Base-by-base conservation (phyloP, 176 grass and related monocot genomes). In the Hordeum marinum region DNA sequence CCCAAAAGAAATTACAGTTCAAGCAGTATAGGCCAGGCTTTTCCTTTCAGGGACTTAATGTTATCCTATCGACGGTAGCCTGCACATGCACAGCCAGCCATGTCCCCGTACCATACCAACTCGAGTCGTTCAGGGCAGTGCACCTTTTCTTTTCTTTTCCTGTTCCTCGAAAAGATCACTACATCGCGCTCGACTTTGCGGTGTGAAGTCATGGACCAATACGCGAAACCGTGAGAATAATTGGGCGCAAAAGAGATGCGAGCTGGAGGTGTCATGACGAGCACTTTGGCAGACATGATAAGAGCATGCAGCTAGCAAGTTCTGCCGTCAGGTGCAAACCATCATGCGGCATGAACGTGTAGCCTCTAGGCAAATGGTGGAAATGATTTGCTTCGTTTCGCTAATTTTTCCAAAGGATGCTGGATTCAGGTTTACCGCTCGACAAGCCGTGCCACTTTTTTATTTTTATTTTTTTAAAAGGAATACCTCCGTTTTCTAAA, bases 201-300 rank as follows among this genome's bases (percentile, higher is more conserved):
- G 36, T 85, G 88, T 85, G 83, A 85, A 83, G 36, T 14, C 37
- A 71, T 71, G 68, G 12, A 71, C 37, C 7, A 25, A 21, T 6
- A 32, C 29, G 54, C 9, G 37, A 17, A 60, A 31, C 17, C 15
- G 18, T 9, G 37, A 63, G 55, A 83, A 75, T 82, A 72, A 63
- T 76, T 31, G 13, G 77, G 39, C 18, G 31, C 39, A 25, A 32
- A 69, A 85, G 62, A 54, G 70, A 23, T 37, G 27, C 14, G 27
- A 75, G 83, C 69, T 71, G 82, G 78, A 43, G 24, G 36, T 9
- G 17, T 26, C 54, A 62, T 72, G 68, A 82, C 23, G 11, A 69
- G 14, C 50, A 59, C 64, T 18, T 68, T n/a, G 35, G 21, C 79
- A 12, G 68, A 34, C 81, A 83, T 62, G 81, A 73, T 74, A 17